Percentiles rank a stretch among this genome's conserved stretches.
phyloP scores from a whole-genome alignment of 257 asterid species.

The Gardenia jasminoides region DNA sequence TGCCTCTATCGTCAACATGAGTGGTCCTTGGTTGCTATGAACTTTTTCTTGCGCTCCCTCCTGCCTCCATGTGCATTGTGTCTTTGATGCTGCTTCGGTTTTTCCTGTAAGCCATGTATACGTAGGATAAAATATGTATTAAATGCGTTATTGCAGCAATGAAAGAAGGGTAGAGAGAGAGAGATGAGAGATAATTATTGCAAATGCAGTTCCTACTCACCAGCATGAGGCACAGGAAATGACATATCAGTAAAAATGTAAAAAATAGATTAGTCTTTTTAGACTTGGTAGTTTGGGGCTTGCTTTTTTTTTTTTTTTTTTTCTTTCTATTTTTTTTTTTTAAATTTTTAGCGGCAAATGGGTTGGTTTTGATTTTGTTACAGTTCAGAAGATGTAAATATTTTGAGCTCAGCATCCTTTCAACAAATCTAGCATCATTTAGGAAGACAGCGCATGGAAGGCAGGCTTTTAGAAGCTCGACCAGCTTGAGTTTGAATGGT shows the following conservation, averaged over 20 bases:
- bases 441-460: background rate
- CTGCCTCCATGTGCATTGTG: conserved; percentile 14
- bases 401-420: background rate
- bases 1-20: background rate
- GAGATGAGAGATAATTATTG: conserved; percentile 20
- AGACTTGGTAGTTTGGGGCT: conserved; percentile 1
- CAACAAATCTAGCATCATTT: background rate
- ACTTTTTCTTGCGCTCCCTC: background rate
- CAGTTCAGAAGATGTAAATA: conserved; percentile 5
- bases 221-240: conserved; percentile 9
- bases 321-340: background rate
- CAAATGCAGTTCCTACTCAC: conserved; percentile 12
- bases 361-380: conserved; percentile 1
- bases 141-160: conserved; percentile 19
- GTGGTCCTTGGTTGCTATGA: conserved; percentile 22
- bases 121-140: conserved; percentile 32
- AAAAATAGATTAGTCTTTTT: background rate
- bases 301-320: background rate
- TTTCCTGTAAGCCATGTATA: conserved; percentile 24
- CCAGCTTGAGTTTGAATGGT: too few species aligned
- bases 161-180: conserved; percentile 13
- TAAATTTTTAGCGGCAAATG: background rate
- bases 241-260: background rate
- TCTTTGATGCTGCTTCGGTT: conserved; percentile 17
- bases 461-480: too few species aligned